Conservation (phyloP, 179 eudicot species). For the Spergularia azorica region DNA sequence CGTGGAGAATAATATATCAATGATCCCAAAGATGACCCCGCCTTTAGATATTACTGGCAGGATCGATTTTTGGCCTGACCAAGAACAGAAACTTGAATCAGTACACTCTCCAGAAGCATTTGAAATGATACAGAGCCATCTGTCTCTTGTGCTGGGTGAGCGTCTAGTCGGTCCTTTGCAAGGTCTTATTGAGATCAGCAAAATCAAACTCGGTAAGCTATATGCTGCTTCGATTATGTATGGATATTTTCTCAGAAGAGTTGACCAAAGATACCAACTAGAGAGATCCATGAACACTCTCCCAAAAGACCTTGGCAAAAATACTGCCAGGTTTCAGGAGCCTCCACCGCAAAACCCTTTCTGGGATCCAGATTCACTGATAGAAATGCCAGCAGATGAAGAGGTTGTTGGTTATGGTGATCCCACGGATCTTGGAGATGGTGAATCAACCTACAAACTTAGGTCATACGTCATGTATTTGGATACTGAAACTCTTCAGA, state of each 20-base stretch:
- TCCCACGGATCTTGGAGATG: slow-evolving; percentile 38
- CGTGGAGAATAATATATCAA: slow-evolving; percentile 57
- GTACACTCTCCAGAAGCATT: slow-evolving; percentile 87
- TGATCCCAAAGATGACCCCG: slow-evolving; percentile 71
- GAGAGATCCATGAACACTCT: slow-evolving; percentile 90
- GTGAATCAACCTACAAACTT: slow-evolving; percentile 43
- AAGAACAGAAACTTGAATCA: slow-evolving; percentile 75
- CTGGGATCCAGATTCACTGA: slow-evolving; percentile 77
- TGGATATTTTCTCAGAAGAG: slow-evolving; percentile 89
- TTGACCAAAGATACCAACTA: slow-evolving; percentile 86
- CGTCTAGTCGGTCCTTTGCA: slow-evolving; percentile 69
- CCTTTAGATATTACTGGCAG: slow-evolving; percentile 61
- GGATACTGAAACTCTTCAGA: slow-evolving; percentile 89
- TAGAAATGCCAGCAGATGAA: slow-evolving; percentile 55
- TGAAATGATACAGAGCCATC: slow-evolving; percentile 86
- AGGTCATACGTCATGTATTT: slow-evolving; percentile 90
- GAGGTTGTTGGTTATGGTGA: slow-evolving; percentile 35
- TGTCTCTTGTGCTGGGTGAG: slow-evolving; percentile 73
- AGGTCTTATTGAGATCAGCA: slow-evolving; percentile 66
- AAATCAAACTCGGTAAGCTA: slow-evolving; percentile 84
- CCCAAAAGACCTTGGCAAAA: slow-evolving; percentile 56
- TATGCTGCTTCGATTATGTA: slow-evolving; percentile 97
- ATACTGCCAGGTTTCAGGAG: slow-evolving; percentile 32
- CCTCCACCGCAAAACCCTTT: slow-evolving; percentile 44
- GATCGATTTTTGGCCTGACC: slow-evolving; percentile 92